phyloP scores from a whole-genome alignment of 352 stramenopile species.

The Phytophthora colocasiae region DNA sequence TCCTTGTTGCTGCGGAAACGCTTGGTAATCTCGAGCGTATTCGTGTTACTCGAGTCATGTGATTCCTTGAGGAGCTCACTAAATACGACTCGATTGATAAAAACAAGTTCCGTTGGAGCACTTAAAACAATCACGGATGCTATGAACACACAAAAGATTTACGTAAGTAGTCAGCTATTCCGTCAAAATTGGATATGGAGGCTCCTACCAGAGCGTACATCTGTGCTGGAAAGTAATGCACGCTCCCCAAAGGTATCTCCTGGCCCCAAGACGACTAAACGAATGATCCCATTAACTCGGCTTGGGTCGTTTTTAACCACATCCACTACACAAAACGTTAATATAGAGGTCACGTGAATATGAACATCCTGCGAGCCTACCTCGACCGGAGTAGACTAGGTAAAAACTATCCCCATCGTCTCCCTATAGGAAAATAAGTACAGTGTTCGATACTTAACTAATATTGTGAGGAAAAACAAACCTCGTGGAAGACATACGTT shows the following conservation, averaged over 20 bases:
- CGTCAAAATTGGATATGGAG: neutral
- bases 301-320: slow-evolving; percentile 47
- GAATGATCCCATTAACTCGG: slow-evolving; percentile 32
- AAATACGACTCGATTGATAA: slow-evolving; percentile 75
- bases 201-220: slow-evolving; percentile 62
- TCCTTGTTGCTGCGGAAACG: slow-evolving; percentile 88
- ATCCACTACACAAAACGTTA: slow-evolving; percentile 46
- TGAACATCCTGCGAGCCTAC: slow-evolving; percentile 24
- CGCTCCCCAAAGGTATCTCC: slow-evolving; percentile 84
- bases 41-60: slow-evolving; percentile 46
- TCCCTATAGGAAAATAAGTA: slow-evolving; percentile 42
- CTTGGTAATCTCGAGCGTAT: slow-evolving; percentile 74
- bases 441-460: neutral
- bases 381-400: slow-evolving; percentile 77
- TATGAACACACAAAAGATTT: slow-evolving; percentile 10
- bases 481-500: slow-evolving; percentile 70
- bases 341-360: neutral
- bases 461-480: slow-evolving; percentile 6
- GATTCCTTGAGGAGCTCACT: slow-evolving; percentile 71
- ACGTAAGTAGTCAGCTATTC: neutral
- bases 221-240: slow-evolving; percentile 64
- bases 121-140: slow-evolving; percentile 68
- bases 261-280: slow-evolving; percentile 53
- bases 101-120: slow-evolving; percentile 65
- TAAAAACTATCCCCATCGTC: slow-evolving; percentile 84